A percentile compares a stretch with the other conserved stretches of the same genome.
Conservation (phyloP, 1,284 basidiomycete genomes). For the Ustilago nuda region DNA sequence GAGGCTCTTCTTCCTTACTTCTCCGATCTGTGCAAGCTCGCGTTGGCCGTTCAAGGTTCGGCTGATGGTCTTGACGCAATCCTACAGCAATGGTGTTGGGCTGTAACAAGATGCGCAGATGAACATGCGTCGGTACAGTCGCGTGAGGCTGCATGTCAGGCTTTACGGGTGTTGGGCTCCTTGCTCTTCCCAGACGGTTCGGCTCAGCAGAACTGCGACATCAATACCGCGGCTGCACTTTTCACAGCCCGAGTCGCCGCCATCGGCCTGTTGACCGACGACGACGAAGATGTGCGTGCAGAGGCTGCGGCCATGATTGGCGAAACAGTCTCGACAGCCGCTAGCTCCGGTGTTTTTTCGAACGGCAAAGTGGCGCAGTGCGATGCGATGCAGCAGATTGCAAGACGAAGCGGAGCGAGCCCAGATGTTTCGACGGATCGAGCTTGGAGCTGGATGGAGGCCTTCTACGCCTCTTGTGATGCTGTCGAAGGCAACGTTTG, state of each 20-base stretch:
- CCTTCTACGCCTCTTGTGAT: constrained; percentile 18
- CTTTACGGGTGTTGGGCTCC: constrained; percentile 28
- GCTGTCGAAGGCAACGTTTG: constrained; percentile 11
- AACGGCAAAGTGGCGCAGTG: constrained; percentile 9
- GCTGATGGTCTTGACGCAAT: neutral
- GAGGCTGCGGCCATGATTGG: constrained; percentile 51
- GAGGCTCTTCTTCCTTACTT: constrained; percentile 58
- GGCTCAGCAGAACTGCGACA: neutral
- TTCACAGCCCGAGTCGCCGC: constrained; percentile 43
- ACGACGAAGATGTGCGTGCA: constrained; percentile 52
- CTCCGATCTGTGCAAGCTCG: constrained; percentile 35
- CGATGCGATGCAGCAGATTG: constrained; percentile 35
- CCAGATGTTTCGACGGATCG: constrained; percentile 46
- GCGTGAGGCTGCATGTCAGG: constrained; percentile 40
- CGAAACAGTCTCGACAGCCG: constrained; percentile 30
- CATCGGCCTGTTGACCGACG: constrained; percentile 49
- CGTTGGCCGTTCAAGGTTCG: neutral
- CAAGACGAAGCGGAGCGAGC: constrained; percentile 38
- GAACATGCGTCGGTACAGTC: constrained; percentile 52
- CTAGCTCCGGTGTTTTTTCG: neutral
- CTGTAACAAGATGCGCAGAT: constrained; percentile 34
- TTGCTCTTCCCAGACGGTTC: constrained; percentile 30
- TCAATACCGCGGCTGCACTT: constrained; percentile 8
- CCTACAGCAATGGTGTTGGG: constrained; percentile 34
- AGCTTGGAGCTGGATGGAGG: constrained; percentile 53